These are phyloP conservation scores for Melampsora americana DNA, from an alignment of 1,284 basidiomycete species.

Conservation along the genomic window DNA sequence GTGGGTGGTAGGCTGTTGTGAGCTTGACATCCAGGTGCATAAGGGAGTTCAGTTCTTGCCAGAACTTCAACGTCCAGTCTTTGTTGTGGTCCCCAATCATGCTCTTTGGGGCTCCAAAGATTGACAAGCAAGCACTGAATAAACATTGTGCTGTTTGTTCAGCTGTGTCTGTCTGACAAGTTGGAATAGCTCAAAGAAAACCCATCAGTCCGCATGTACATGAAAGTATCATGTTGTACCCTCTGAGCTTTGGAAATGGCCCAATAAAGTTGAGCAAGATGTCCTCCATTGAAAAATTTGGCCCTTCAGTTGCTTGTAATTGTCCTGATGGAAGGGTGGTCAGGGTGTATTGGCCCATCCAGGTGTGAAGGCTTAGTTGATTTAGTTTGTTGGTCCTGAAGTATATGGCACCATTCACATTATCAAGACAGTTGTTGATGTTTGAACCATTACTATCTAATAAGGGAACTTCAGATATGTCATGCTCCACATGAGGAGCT, in stretches of 20 bases:
- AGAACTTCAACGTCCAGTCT: background rate
- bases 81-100: conserved; percentile 1
- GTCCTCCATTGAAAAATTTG: background rate
- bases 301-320: background rate
- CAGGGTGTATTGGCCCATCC: no score
- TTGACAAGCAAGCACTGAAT: background rate
- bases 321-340: conserved; percentile 13
- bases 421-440: no score
- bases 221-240: no score
- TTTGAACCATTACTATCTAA: no score
- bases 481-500: no score
- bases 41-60: conserved; percentile 46
- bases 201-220: no score
- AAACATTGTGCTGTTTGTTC: background rate
- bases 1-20: conserved; percentile 51
- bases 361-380: no score
- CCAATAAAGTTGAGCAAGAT: conserved; percentile 7
- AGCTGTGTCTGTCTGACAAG: background rate
- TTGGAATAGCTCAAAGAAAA: no score
- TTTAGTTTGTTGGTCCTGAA: no score
- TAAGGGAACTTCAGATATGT: no score
- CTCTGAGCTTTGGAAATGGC: background rate
- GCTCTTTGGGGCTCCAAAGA: background rate
- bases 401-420: no score
- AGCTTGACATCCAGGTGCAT: conserved; percentile 54